Base-by-base conservation (phyloP, 2,329 filamentous ascomycete species). In the Venturiaceae sp. region DNA sequence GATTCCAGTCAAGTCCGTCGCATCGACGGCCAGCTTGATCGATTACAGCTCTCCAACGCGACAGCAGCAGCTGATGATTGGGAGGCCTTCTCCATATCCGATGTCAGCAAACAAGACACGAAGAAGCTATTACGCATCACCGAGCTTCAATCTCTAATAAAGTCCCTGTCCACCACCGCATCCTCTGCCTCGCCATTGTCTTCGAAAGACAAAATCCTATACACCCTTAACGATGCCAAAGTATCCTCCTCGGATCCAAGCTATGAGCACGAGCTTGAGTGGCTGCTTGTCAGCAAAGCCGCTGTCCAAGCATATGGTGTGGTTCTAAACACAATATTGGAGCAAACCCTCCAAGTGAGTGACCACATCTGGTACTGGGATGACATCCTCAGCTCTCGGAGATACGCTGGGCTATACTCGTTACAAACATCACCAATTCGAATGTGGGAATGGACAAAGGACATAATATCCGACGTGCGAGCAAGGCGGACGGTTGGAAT, bases 341-440 rank as follows among this genome's bases (percentile, higher is more conserved):
- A 92, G 58, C 87, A 94, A 65, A 95, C 91, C 11, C 84, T 92
- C 11, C 86, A 87, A 0, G 73, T 99, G 19, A 88, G 85, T 65
- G 86, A 96, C 63, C 91, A 96, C 64, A 86, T 96, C 26, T 92
- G 87, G 84, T 97, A 97, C 71, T 99, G 94, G 94, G 90, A 96
- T 67, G 88, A 94, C 64, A 82, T 96, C 1, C 75, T 96, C 32
- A 83, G 83, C 9, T 95, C 90, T 0, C 86, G 90, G 64, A 80
- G 83, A 53, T 89, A 87, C 66, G 92, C 88, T 63, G 86, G 84
- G 33, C 70, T 96, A 3, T 96, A 96, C 72, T 87, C 89, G 14
- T 74, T 95, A 8, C 94, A 99, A 71, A 96, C 86, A 0, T 90
- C 87, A 0, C 94, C 94, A 0, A 66, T 86, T 41, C 81, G 88